These are phyloP conservation scores for Skeletonema menzelii DNA, from an alignment of 108 stramenopile genomes.

Conservation along the genomic window DNA sequence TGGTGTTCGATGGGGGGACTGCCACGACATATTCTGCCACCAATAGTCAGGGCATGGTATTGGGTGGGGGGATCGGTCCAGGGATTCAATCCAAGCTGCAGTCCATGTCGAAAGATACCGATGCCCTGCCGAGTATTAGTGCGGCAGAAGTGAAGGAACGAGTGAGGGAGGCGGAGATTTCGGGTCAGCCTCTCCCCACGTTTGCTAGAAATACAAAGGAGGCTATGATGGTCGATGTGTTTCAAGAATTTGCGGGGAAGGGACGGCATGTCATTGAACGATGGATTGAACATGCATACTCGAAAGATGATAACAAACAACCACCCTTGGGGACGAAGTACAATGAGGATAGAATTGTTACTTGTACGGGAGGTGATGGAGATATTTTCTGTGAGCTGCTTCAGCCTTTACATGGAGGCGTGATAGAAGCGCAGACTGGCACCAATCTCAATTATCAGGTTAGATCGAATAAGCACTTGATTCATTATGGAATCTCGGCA, in stretches of 20 bases:
- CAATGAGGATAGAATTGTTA: slow-evolving; percentile 29
- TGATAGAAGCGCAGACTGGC: slow-evolving; percentile 28
- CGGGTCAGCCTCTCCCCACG: slow-evolving; percentile 44
- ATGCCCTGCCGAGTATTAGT: slow-evolving; percentile 52
- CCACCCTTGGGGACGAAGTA: slow-evolving; percentile 4
- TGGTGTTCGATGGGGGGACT: slow-evolving; percentile 76
- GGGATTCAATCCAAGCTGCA: slow-evolving; percentile 53
- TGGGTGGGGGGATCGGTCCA: slow-evolving; percentile 77
- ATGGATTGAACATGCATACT: slow-evolving; percentile 41
- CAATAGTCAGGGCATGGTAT: slow-evolving; percentile 54
- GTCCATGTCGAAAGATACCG: slow-evolving; percentile 50
- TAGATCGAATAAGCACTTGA: slow-evolving; percentile 38
- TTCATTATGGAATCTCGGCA: slow-evolving; percentile 54
- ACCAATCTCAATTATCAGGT: slow-evolving; percentile 23
- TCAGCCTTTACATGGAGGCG: slow-evolving; percentile 21
- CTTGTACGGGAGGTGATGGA: slow-evolving; percentile 68
- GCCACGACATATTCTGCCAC: slow-evolving; percentile 73
- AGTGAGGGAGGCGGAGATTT: slow-evolving; percentile 21
- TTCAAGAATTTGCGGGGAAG: slow-evolving; percentile 56
- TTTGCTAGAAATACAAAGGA: slow-evolving; percentile 55
- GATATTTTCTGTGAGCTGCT: slow-evolving; percentile 50
- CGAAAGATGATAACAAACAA: slow-evolving; percentile 4
- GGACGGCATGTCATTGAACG: slow-evolving; percentile 47
- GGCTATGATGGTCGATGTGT: slow-evolving; percentile 56
- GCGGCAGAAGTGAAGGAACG: slow-evolving; percentile 22